Percentiles rank a stretch among this genome's conserved stretches.
Evolutionary conservation across 139 green algal species (phyloP).

Genomic region (Coccomyxa sp.): DNA sequence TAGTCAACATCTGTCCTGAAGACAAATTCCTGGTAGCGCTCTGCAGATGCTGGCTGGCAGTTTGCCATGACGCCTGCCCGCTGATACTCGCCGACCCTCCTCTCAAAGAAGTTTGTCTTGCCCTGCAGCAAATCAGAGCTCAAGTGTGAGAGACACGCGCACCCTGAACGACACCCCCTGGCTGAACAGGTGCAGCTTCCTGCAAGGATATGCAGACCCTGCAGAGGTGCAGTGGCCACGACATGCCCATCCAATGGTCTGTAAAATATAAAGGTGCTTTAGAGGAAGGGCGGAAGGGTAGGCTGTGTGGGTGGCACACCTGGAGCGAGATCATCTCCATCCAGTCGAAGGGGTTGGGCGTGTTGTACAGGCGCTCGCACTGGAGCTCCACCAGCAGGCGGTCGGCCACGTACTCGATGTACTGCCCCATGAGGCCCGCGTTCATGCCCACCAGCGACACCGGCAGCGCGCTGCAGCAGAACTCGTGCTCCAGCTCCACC

Average conservation of each 20-base stretch:
- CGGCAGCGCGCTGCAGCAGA: slow-evolving; percentile 57
- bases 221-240: too few species aligned
- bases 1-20: slow-evolving; percentile 61
- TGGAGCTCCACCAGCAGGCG: slow-evolving; percentile 59
- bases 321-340: slow-evolving; percentile 87
- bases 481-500: slow-evolving; percentile 68
- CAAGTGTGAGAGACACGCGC: too few species aligned
- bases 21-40: slow-evolving; percentile 9
- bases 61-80: slow-evolving; percentile 67
- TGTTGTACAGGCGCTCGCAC: slow-evolving; percentile 57
- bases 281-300: background rate
- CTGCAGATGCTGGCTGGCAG: background rate
- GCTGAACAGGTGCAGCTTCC: too few species aligned
- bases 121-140: slow-evolving; percentile 20
- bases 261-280: background rate
- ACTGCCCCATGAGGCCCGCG: slow-evolving; percentile 59
- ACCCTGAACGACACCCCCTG: too few species aligned
- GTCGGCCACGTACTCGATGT: slow-evolving; percentile 80
- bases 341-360: slow-evolving; percentile 80
- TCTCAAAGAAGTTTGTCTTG: slow-evolving; percentile 89
- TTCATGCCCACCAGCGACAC: slow-evolving; percentile 76
- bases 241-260: background rate
- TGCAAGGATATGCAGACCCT: too few species aligned
- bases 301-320: slow-evolving; percentile 1
- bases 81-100: slow-evolving; percentile 81